Evolutionary conservation across 116 monocot species (phyloP).

Genomic region (Papilionanthe hybrid): DNA sequence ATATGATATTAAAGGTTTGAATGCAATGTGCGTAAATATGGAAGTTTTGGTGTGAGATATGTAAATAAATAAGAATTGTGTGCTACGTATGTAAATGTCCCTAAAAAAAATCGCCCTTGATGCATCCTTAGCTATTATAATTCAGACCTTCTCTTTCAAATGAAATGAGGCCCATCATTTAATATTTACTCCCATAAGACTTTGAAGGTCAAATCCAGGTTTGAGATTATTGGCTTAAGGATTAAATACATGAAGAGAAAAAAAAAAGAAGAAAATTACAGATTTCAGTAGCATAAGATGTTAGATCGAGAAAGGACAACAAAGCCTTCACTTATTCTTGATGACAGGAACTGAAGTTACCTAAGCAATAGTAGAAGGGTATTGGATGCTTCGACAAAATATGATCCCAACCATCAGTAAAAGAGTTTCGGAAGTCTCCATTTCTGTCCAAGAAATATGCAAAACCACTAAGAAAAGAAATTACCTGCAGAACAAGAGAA

Average conservation of each 20-base stretch:
- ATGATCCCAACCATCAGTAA: conserved; percentile 89
- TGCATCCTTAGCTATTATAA: too few species aligned
- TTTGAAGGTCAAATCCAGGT: not conserved
- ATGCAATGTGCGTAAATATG: too few species aligned
- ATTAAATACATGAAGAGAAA: too few species aligned
- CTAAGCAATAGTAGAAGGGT: conserved; percentile 96
- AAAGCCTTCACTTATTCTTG: not conserved
- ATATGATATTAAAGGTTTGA: too few species aligned
- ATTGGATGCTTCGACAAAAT: conserved; percentile 93
- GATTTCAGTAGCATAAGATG: not conserved
- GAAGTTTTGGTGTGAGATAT: too few species aligned
- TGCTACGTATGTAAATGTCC: too few species aligned
- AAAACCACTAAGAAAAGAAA: conserved; percentile 69
- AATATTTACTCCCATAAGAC: not conserved
- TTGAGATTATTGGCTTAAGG: too few species aligned
- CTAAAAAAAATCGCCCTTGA: too few species aligned
- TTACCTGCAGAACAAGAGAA: conserved; percentile 41
- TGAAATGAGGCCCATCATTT: not conserved
- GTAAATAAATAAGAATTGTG: too few species aligned
- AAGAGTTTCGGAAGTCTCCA: conserved; percentile 90
- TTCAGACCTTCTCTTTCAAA: not conserved
- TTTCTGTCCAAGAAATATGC: conserved; percentile 77
- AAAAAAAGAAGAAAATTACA: too few species aligned
- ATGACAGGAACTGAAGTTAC: conserved; percentile 20
- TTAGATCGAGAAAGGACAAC: not conserved